Evolutionary conservation across 2,329 filamentous ascomycete species (phyloP).

Genomic region (Gyromitra esculenta): DNA sequence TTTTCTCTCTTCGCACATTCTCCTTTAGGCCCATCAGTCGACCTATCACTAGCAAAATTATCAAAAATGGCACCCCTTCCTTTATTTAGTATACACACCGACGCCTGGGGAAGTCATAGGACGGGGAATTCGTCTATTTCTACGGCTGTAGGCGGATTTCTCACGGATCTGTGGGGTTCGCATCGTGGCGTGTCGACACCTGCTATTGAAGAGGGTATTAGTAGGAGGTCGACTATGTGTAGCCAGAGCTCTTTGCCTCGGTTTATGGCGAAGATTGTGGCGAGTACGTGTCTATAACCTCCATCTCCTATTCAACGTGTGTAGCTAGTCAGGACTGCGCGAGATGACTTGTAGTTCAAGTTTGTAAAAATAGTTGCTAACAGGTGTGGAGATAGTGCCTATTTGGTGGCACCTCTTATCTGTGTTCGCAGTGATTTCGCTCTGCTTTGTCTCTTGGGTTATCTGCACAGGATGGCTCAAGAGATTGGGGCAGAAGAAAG

Average conservation of each 20-base stretch:
- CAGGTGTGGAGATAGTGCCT: neutral
- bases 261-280: neutral
- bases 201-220: neutral
- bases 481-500: neutral
- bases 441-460: neutral
- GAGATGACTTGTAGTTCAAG: neutral
- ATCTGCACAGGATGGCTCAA: neutral
- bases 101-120: conserved; percentile 19
- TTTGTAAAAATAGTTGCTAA: neutral
- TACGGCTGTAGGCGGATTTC: neutral
- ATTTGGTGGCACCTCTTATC: conserved; percentile 6
- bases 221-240: neutral
- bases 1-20: neutral
- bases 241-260: neutral
- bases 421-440: neutral
- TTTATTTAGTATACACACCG: conserved; percentile 21
- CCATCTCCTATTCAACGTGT: neutral
- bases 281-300: neutral
- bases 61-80: conserved; percentile 16
- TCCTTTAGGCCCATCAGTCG: neutral
- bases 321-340: neutral
- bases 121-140: neutral
- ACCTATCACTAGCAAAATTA: neutral
- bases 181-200: conserved; percentile 14
- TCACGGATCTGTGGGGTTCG: conserved; percentile 33